Evolutionary conservation across 768 basidiomycete genomes (phyloP).

Genomic region (Trametes gibbosa): DNA sequence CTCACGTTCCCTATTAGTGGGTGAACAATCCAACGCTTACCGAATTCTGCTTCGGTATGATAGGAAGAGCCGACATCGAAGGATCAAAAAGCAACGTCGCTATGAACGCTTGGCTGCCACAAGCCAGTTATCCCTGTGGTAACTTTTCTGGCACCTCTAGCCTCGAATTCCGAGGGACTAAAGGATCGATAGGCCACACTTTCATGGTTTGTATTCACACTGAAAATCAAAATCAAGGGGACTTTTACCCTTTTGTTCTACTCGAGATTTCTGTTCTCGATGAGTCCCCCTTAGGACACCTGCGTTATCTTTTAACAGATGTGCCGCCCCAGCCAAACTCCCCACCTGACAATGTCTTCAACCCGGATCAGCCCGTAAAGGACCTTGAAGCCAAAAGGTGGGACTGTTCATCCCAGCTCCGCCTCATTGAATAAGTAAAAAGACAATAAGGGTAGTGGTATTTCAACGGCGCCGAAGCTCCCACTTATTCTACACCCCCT

Average conservation of each 20-base stretch:
- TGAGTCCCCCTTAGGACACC: conserved; percentile 80
- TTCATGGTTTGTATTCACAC: conserved; percentile 80
- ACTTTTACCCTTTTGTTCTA: conserved; percentile 81
- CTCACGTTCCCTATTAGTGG: conserved; percentile 79
- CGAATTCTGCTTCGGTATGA: conserved; percentile 79
- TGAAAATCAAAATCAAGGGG: conserved; percentile 81
- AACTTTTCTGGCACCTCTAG: conserved; percentile 80
- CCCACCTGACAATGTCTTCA: conserved; percentile 78
- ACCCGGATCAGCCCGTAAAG: conserved; percentile 64
- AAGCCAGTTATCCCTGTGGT: conserved; percentile 81
- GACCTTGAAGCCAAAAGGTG: conserved; percentile 73
- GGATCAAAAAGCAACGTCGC: conserved; percentile 82
- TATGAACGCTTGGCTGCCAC: conserved; percentile 83
- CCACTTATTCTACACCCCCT: conserved; percentile 81
- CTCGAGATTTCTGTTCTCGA: conserved; percentile 77
- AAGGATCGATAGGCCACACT: conserved; percentile 81
- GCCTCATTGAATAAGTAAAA: conserved; percentile 78
- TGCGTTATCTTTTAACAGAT: conserved; percentile 80
- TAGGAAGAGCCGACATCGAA: conserved; percentile 82
- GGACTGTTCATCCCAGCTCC: conserved; percentile 67
- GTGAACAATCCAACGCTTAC: conserved; percentile 82
- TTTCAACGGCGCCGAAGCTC: conserved; percentile 76
- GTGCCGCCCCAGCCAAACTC: conserved; percentile 82
- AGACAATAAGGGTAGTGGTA: conserved; percentile 81
- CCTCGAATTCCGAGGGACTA: conserved; percentile 76